Evolutionary conservation across 2,329 filamentous ascomycete species (phyloP), one percentile per base, ranked within the genome.

Genomic region (Albophoma yamanashiensis): DNA sequence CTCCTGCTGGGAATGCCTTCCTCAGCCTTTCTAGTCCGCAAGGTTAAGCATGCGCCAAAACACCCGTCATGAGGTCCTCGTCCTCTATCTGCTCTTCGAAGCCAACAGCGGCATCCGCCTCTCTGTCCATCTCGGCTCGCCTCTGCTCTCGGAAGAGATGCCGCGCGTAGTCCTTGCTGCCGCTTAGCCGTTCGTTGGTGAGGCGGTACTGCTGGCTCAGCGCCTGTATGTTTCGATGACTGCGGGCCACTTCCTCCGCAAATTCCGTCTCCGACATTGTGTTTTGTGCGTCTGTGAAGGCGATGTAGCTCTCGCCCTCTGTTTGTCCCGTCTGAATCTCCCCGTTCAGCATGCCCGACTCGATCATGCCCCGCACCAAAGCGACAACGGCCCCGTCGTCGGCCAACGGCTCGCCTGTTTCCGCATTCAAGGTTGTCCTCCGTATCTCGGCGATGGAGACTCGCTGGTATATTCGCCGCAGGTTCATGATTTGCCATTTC

Each of bases 401-500:
- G 17, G 66, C 67, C 15, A 84, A 70, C 11, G 67, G 64, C 39
- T 68, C 67, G 20, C 79, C 82, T 1, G 81, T 85, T 67, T 80
- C 78, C 42, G 80, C 84, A 64, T 78, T 83, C 57, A 76, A 75
- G 0, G 84, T 86, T 50, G 73, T 71, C 31, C 71, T 65, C 50
- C 79, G 77, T 25, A 87, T 71, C 66, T 84, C 79, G 22, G 78
- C 66, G 39, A 87, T 76, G 20, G 81, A 79, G 40, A 87, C 75
- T 63, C 82, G 82, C 58, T 75, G 76, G 69, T 93, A 97, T 4
- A 90, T 86, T 58, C 83, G 82, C 53, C 87, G 85, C 34, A 97
- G 79, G 61, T 85, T 85, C 40, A 88, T 78, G 60, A 97, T 84
- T 62, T 89, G 86, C 76, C 88, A 91, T 66, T 86, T 85, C 65